Evolutionary conservation across 768 basidiomycete genomes (phyloP), one percentile per base, ranked within the genome.

Genomic region (Paxillus rubicundulus): DNA sequence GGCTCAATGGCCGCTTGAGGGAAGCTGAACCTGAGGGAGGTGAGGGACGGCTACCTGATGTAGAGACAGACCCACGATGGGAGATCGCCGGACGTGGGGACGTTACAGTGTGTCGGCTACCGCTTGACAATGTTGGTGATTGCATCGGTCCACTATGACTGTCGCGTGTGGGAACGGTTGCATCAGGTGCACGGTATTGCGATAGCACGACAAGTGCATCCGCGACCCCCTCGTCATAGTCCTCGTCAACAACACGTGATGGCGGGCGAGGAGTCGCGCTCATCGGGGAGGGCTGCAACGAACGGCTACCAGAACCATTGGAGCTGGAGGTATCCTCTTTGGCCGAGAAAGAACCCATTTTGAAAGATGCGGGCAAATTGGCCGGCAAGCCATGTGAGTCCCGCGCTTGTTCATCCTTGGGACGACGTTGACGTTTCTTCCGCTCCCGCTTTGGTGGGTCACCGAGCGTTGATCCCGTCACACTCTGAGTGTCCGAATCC

Each of bases 191-290:
- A 38, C 77, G 70, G 58, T 69, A 71, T 57, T 60, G 86, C 70
- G 52, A 69, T 5, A 97, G 76, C 2, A 79, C 82, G 70, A 97
- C 89, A 32, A 97, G 73, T 0, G 89, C 82, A 59, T 92, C 92
- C 4, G 90, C 84, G n/a, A 85, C 89, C 21, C 87, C 89, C 68
- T 94, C 94, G 60, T 98, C 94, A 60, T 97, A 97, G 61, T 97
- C 89, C 59, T 98, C 94, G 62, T 97, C 92, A 16, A 95, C 79
- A 2, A 81, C 72, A 7, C 94, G 78, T 10, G 82, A 74, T 7
- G 86, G 84, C 16, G 83, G 79, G 34, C 81, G 71, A 47, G 82
- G 79, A 7, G 78, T 77, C 17, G 76, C 79, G 52, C 77, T 81
- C 2, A 81, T 88, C 1, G 88, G 87, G 28, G 85, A 88, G 2